Base-by-base conservation (phyloP, 2,329 filamentous ascomycete species). In the Cylindrodendrum hubeiense region DNA sequence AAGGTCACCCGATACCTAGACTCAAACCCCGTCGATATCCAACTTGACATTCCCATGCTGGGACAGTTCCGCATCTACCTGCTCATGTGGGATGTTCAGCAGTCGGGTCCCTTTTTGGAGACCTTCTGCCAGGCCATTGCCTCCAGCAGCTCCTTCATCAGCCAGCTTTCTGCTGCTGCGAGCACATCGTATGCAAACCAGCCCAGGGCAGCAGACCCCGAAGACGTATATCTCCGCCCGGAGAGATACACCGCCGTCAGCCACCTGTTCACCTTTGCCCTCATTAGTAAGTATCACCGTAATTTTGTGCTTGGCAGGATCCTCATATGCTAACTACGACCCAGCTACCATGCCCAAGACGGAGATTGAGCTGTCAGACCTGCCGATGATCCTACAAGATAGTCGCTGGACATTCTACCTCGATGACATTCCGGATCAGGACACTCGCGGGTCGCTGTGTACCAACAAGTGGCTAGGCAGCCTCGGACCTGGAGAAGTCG, bases 41-140 rank as follows among this genome's bases (percentile, higher is more conserved):
- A 95, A 75, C 87, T 93, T 6, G 92, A 94, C 73, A 92, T 94
- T 47, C 92, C 92, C 2, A 87, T 93, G 78, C 82, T 94, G 6
- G 90, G 92, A 26, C 92, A 95, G 74, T 95, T 94, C 81, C 87
- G 91, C 52, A 86, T 94, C 49, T 94, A 92, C 77, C 85, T 94
- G 65, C 86, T 95, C 65, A 86, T 89, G 66, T 88, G 87, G 73
- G 85, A 93, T 71, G 82, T 93, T 2, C 82, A 84, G 59, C 77
- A 83, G 33, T 84, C 85, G 4, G 81, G 81, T 58, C 79, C 81
- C 1, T 93, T 93, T 78, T 81, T 94, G 24, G 81, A 86, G 7
- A 83, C 82, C 0, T 84, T 93, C 43, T 91, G 87, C 70, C 79
- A 83, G 26, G 80, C 85, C 10, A 82, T 92, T 53, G 82, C 84